Conservation (phyloP, 2,329 filamentous ascomycete genomes). For the Botrytis fabae region DNA sequence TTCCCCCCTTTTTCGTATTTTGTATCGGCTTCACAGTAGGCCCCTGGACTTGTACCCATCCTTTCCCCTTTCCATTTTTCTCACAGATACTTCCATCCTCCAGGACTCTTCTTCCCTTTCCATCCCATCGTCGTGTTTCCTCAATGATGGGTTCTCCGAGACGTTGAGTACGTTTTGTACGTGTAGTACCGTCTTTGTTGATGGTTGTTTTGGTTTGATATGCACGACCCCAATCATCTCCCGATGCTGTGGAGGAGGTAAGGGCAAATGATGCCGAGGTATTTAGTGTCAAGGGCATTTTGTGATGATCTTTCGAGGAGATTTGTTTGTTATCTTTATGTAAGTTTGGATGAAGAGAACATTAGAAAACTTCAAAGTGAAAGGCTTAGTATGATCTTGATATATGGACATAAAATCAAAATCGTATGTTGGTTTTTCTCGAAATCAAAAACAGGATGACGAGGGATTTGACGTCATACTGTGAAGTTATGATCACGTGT, state of each 20-base stretch:
- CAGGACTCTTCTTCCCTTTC: conserved; percentile 16
- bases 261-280: conserved; percentile 19
- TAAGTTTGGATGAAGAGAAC: not conserved
- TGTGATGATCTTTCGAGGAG: not conserved
- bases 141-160: conserved; percentile 20
- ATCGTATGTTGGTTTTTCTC: conserved; percentile 2
- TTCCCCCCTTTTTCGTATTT: not conserved
- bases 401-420: not conserved
- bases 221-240: conserved; percentile 17
- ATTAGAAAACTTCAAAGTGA: not conserved
- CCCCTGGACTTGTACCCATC: conserved; percentile 18
- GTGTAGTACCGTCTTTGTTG: conserved; percentile 22
- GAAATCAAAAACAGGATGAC: conserved; percentile 8
- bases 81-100: conserved; percentile 23
- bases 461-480: conserved; percentile 16
- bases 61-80: conserved; percentile 22
- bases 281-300: conserved; percentile 22
- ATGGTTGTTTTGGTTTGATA: conserved; percentile 13
- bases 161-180: conserved; percentile 17
- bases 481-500: conserved; percentile 19
- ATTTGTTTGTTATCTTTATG: not conserved
- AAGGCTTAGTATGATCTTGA: not conserved
- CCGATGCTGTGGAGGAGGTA: conserved; percentile 14
- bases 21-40: conserved; percentile 16
- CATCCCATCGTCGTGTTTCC: conserved; percentile 22